Evolutionary conservation across 2,329 filamentous ascomycete species (phyloP), one percentile per base, ranked within the genome.

Genomic region (Aureobasidium vineae): DNA sequence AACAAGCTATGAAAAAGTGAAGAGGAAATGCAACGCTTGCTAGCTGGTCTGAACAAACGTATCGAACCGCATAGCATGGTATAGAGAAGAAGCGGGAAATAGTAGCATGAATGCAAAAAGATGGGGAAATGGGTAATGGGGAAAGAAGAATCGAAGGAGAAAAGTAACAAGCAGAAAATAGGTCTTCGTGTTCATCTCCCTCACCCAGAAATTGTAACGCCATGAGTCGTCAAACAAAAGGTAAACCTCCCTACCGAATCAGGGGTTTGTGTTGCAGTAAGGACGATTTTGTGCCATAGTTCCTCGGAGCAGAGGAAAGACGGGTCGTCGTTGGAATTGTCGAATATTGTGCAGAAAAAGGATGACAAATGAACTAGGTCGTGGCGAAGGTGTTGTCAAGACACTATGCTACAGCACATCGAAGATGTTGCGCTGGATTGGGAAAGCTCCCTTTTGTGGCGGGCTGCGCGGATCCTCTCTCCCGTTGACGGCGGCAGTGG

Each of bases 341-440:
- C 57, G 49, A 61, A 49, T 61, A 61, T 61, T 61, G 28, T 61
- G 57, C 57, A 61, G 57, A 61, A 61, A 26, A 31, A 43, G n/a
- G 28, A 23, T 33, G 41, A 60, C 56, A 47, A 60, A 60, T 36
- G 41, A 49, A 61, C 11, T 31, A 36, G 43, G 57, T 61, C 57
- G 11, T 61, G 26, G 57, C 57, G 28, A 33, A 8, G 23, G 40
- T 13, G 38, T 45, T 8, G 8, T 45, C 23, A 4, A 31, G 10
- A 36, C 16, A 36, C 36, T n/a, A 19, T 31, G 6, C 83, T 82
- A 92, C 77, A 93, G 80, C 61, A 92, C 81, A 73, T 92, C 90
- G 75, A 91, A 88, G 72, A 94, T 94, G 67, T 88, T 92, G 66
- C 90, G 83, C 61, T 88, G 86, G 68, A 94, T 92, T 3, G 90